Evolutionary conservation across 108 stramenopile species (phyloP).

Genomic region (Fragilaria crotonensis): DNA sequence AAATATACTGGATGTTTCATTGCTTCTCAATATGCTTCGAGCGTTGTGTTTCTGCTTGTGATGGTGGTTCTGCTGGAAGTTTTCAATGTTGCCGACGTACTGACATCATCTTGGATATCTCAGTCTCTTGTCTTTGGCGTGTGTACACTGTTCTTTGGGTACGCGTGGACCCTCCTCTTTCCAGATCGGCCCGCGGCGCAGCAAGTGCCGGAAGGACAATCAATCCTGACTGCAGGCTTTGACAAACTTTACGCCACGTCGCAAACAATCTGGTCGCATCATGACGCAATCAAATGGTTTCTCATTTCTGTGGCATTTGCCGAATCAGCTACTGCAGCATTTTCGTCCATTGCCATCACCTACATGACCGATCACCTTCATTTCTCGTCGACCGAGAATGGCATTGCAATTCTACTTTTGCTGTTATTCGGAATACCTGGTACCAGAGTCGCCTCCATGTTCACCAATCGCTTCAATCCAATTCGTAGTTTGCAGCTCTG

Average conservation of each 20-base stretch:
- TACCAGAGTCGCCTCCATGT: not conserved
- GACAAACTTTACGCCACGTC: conserved; percentile 31
- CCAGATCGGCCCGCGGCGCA: conserved; percentile 32
- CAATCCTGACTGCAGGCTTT: conserved; percentile 38
- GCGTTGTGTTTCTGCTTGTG: not conserved
- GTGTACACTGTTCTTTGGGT: conserved; percentile 4
- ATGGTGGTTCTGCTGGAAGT: not conserved
- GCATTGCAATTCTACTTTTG: conserved; percentile 7
- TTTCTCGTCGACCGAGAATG: conserved; percentile 35
- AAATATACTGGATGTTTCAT: conserved; percentile 1
- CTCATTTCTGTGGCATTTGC: conserved; percentile 33
- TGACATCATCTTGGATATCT: not conserved
- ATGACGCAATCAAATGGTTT: conserved; percentile 42
- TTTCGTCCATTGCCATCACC: conserved; percentile 38
- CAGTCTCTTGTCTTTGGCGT: not conserved
- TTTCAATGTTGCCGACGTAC: not conserved
- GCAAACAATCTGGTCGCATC: conserved; percentile 18
- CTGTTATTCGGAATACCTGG: conserved; percentile 9
- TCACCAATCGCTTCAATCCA: not conserved
- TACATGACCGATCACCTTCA: conserved; percentile 42
- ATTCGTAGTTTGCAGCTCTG: not conserved
- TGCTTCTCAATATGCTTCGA: not conserved
- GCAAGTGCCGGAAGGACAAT: conserved; percentile 13
- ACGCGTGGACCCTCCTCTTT: conserved; percentile 33
- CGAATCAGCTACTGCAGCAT: conserved; percentile 37